phyloP scores from a whole-genome alignment of 2,329 filamentous ascomycete genomes.

The Aspergillus spinulosporus region DNA sequence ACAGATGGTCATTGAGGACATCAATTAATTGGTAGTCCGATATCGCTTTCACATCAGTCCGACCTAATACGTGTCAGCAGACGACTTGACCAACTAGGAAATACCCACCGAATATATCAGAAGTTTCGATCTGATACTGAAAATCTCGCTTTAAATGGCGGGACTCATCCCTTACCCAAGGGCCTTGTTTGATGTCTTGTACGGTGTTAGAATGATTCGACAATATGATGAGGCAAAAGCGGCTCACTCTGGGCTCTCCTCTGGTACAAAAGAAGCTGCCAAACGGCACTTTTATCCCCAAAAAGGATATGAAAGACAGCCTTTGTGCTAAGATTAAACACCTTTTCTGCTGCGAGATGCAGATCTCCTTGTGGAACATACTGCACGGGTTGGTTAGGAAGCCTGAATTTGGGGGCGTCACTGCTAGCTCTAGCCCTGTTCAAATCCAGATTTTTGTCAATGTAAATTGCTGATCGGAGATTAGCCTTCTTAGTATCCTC shows the following conservation, averaged over 20 bases:
- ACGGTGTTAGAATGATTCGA: constrained; percentile 19
- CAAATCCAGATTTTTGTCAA: constrained; percentile 62
- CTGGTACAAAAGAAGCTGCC: constrained; percentile 86
- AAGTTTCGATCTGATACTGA: constrained; percentile 70
- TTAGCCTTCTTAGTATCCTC: constrained; percentile 49
- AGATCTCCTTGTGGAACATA: constrained; percentile 84
- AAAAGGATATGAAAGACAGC: constrained; percentile 95
- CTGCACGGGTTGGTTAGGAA: constrained; percentile 76
- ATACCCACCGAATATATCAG: constrained; percentile 60
- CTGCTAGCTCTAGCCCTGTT: constrained; percentile 39
- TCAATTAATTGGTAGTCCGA: constrained; percentile 86
- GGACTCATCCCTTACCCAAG: constrained; percentile 73
- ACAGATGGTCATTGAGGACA: constrained; percentile 72
- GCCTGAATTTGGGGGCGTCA: constrained; percentile 70
- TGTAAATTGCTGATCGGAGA: constrained; percentile 58
- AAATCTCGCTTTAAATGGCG: constrained; percentile 76
- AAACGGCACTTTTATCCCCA: constrained; percentile 92
- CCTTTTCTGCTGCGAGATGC: constrained; percentile 70
- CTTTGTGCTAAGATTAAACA: constrained; percentile 90
- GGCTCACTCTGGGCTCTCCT: constrained; percentile 63
- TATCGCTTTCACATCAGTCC: constrained; percentile 61
- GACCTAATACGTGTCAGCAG: constrained; percentile 33
- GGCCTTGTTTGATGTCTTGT: constrained; percentile 74
- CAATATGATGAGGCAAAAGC: neutral
- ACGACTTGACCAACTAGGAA: neutral